Evolutionary conservation across 2,329 filamentous ascomycete species (phyloP).

Genomic region (Colletotrichum sp.): DNA sequence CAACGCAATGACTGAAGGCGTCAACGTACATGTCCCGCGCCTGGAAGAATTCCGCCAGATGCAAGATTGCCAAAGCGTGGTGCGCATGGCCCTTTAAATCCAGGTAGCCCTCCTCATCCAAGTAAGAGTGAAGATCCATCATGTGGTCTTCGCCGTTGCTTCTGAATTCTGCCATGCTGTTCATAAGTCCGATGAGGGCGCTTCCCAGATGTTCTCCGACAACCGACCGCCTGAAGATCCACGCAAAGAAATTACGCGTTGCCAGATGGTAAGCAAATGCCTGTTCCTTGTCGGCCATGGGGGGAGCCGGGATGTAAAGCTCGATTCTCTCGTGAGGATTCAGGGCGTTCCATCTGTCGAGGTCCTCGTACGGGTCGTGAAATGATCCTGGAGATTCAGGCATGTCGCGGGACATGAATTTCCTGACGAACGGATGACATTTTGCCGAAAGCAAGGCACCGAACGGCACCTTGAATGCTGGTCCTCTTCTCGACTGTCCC

Average conservation of each 20-base stretch:
- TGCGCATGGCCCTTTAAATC: slow-evolving; percentile 69
- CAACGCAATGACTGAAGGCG: slow-evolving; percentile 79
- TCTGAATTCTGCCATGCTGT: slow-evolving; percentile 68
- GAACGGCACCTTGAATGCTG: slow-evolving; percentile 71
- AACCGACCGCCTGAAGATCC: slow-evolving; percentile 67
- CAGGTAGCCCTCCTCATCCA: slow-evolving; percentile 73
- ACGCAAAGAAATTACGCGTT: slow-evolving; percentile 79
- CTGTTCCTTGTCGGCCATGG: slow-evolving; percentile 54
- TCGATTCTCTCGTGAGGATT: slow-evolving; percentile 49
- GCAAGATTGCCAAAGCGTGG: slow-evolving; percentile 71
- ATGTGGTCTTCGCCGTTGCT: slow-evolving; percentile 58
- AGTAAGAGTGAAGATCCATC: slow-evolving; percentile 66
- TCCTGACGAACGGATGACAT: slow-evolving; percentile 65
- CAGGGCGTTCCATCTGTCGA: slow-evolving; percentile 35
- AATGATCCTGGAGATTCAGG: slow-evolving; percentile 1
- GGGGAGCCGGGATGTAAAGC: slow-evolving; percentile 73
- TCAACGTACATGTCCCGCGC: slow-evolving; percentile 71
- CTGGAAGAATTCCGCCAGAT: slow-evolving; percentile 70
- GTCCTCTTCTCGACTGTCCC: slow-evolving; percentile 67
- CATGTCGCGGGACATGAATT: slow-evolving; percentile 40
- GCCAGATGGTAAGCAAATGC: slow-evolving; percentile 68
- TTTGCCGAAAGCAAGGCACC: slow-evolving; percentile 59
- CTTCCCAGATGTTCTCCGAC: slow-evolving; percentile 71
- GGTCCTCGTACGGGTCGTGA: slow-evolving; percentile 25
- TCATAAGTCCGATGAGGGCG: slow-evolving; percentile 68